A percentile compares a stretch with the other conserved stretches of the same genome.
Evolutionary conservation across 805 yeast genomes (phyloP).

Genomic region (Lachancea meyersii): DNA sequence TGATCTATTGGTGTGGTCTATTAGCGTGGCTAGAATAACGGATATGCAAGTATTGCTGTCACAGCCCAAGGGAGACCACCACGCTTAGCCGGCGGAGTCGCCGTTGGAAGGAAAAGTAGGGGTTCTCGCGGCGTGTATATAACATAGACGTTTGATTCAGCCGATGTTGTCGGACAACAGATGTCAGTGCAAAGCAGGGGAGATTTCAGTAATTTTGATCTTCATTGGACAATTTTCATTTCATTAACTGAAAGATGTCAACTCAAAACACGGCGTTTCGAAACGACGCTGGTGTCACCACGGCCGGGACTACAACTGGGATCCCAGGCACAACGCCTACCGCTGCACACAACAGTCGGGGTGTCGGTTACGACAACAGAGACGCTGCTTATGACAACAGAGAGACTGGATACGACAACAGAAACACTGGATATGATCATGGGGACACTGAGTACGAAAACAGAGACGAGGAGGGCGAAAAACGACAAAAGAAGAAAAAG

Average conservation of each 20-base stretch:
- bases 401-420: not conserved
- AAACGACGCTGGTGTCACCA: conserved; percentile 1
- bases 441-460: not conserved
- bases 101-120: not conserved
- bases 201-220: not conserved
- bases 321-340: not conserved
- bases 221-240: no score
- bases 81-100: not conserved
- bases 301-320: not conserved
- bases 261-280: conserved; percentile 1
- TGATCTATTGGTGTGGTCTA: no score
- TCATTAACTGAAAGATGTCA: no score
- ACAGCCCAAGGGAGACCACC: not conserved
- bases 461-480: not conserved
- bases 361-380: not conserved
- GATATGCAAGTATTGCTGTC: no score
- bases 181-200: no score
- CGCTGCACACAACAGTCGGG: not conserved
- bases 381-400: not conserved
- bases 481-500: not conserved
- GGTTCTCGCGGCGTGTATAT: no score
- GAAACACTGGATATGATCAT: not conserved
- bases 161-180: not conserved
- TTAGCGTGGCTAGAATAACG: no score
- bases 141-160: not conserved